phyloP scores from a whole-genome alignment of 345 rosid species.

The Eucalyptus pauciflora region DNA sequence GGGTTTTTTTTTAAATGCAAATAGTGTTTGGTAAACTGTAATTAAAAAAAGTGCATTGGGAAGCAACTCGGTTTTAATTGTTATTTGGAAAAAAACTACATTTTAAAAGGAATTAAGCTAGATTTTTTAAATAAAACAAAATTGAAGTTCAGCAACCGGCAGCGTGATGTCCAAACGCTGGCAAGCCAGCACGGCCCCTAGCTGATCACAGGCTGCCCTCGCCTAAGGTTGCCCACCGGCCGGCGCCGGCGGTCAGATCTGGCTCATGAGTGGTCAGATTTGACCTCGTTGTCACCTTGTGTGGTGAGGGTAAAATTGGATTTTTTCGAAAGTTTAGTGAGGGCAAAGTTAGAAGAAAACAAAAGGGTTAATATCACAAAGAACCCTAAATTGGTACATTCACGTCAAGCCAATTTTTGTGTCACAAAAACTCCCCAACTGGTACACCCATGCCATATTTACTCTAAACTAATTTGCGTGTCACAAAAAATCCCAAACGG shows the following conservation, averaged over 20 bases:
- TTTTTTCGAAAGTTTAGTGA: not conserved
- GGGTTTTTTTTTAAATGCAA: not conserved
- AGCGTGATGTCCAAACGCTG: not conserved
- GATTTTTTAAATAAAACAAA: not conserved
- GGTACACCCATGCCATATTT: not conserved
- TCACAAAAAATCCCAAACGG: not conserved
- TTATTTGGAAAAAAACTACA: not conserved
- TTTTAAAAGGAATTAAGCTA: not conserved
- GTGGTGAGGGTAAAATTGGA: not conserved
- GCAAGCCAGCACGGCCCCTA: not conserved
- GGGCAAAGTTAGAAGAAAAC: not conserved
- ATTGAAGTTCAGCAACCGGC: not conserved
- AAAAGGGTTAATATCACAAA: not conserved
- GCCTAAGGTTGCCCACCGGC: not conserved
- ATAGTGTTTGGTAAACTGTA: not conserved
- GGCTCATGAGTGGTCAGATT: not conserved
- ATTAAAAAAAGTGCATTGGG: not conserved
- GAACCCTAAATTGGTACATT: not conserved
- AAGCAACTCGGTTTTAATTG: not conserved
- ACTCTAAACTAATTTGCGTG: not conserved
- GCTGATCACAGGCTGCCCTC: not conserved
- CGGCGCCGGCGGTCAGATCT: rapidly evolving
- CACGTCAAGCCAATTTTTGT: not conserved
- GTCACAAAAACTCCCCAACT: not conserved
- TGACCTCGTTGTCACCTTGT: not conserved